Evolutionary conservation across 2,329 filamentous ascomycete genomes (phyloP), one percentile per base, ranked within the genome.

Genomic region (Graphilbum ipis-grandicollis): DNA sequence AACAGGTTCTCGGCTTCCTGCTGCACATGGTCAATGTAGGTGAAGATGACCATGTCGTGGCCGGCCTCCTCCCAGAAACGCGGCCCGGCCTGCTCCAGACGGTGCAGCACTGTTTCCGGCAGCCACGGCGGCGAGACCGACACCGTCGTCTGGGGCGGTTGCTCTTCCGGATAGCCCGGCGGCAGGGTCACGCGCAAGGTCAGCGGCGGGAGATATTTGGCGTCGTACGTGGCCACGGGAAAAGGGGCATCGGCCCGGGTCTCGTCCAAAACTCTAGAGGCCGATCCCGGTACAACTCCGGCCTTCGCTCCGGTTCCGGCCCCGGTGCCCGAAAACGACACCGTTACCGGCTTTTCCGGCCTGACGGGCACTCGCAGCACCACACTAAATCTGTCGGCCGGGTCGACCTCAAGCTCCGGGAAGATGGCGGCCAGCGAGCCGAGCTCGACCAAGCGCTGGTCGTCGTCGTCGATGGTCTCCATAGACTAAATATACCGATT

Each of bases 41-140:
- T 62, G 50, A 66, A 82, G 18, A 70, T 62, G 18, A 75, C 63
- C 52, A 66, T 66, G 46, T 68, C 66, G 31, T 57, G 66, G 5
- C 72, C 73, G 26, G 67, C 56, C 14, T 76, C 71, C 44, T 76
- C 68, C 75, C 75, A 80, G 34, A 78, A 50, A 2, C 57, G 55
- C 4, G 57, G 44, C 0, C 62, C 65, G 35, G 74, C 65, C 4
- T 54, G 50, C 46, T 71, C 58, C 10, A 79, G 57, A 29, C 52
- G 58, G 35, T 55, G 49, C n/a, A 74, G 50, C 2, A 62, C 64
- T 1, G 55, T 48, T 4, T 44, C 44, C 1, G 68, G 58, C 6
- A 80, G 54, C 75, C 75, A 79, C 39, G 59, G 56, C 2, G 72
- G 71, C 1, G 52, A 54, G 2, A 71, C 70, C 9, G 63, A 64